Percentiles rank a stretch among this genome's conserved stretches.
These are phyloP conservation scores for Penicillium macrosclerotiorum DNA, from an alignment of 495 filamentous ascomycete species.

Conservation along the genomic window DNA sequence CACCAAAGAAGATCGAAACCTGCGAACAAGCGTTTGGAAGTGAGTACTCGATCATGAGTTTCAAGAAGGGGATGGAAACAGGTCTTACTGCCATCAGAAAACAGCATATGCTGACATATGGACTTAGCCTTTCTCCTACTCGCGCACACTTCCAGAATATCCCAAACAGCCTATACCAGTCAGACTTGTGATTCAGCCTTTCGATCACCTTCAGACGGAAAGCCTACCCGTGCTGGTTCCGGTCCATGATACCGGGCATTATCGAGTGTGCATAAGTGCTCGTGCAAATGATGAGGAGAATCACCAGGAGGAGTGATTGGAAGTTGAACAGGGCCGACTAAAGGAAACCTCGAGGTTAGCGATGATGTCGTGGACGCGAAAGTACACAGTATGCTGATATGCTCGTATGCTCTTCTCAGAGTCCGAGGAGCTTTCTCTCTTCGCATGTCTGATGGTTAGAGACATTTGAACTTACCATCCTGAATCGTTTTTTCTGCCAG, in stretches of 20 bases:
- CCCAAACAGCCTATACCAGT: slow-evolving; percentile 64
- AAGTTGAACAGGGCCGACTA: slow-evolving; percentile 98
- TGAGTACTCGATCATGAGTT: slow-evolving; percentile 2
- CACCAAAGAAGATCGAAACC: slow-evolving; percentile 47
- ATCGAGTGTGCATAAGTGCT: slow-evolving; percentile 88
- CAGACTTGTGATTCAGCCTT: slow-evolving; percentile 1
- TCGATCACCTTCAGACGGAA: background rate
- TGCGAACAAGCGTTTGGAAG: slow-evolving; percentile 13
- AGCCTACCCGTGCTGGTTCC: slow-evolving; percentile 82
- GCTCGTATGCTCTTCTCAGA: too few relatives aligned
- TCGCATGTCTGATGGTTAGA: background rate
- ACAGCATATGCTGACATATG: slow-evolving; percentile 95
- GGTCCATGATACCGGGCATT: slow-evolving; percentile 88
- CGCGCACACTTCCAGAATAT: slow-evolving; percentile 97
- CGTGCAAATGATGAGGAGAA: slow-evolving; percentile 94
- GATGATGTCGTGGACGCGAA: slow-evolving; percentile 5
- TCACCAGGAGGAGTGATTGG: slow-evolving; percentile 86
- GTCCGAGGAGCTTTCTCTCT: background rate
- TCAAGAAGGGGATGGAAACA: background rate
- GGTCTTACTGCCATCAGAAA: slow-evolving; percentile 85
- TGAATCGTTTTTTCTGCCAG: slow-evolving; percentile 3
- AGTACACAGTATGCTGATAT: slow-evolving; percentile 16
- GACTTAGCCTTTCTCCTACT: slow-evolving; percentile 89
- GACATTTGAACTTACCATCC: slow-evolving; percentile 12
- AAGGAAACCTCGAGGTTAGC: slow-evolving; percentile 12